phyloP scores from a whole-genome alignment of 2,329 filamentous ascomycete species.

The Cryphonectria parasitica region DNA sequence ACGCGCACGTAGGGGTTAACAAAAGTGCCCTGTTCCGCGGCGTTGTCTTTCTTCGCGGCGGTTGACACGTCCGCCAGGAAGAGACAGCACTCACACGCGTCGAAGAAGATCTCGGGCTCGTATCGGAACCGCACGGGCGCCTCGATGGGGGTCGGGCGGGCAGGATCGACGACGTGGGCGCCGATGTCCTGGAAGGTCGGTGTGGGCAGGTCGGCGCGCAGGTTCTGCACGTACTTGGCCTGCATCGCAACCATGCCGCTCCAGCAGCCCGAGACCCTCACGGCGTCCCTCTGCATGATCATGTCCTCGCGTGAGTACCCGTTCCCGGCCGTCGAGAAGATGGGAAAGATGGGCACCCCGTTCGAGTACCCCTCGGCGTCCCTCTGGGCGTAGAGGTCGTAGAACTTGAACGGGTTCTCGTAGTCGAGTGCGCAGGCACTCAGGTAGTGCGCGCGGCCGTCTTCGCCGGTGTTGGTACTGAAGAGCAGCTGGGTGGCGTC shows the following conservation, averaged over 20 bases:
- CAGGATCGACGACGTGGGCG: constrained; percentile 43
- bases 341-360: constrained; percentile 70
- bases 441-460: constrained; percentile 62
- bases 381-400: constrained; percentile 74
- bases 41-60: constrained; percentile 42
- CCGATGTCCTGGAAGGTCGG: constrained; percentile 41
- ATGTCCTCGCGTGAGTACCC: constrained; percentile 66
- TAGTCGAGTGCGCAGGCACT: constrained; percentile 75
- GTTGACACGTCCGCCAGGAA: constrained; percentile 53
- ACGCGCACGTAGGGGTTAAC: constrained; percentile 78
- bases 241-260: constrained; percentile 74
- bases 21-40: constrained; percentile 62
- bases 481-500: constrained; percentile 65
- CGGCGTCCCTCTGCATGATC: constrained; percentile 62
- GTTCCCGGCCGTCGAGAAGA: constrained; percentile 59
- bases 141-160: constrained; percentile 36
- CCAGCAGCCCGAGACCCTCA: constrained; percentile 71
- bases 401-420: constrained; percentile 68
- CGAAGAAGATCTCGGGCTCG: constrained; percentile 62
- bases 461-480: constrained; percentile 56
- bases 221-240: constrained; percentile 60
- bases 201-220: constrained; percentile 37
- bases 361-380: constrained; percentile 67
- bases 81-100: constrained; percentile 68
- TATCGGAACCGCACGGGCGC: constrained; percentile 59